Conservation (phyloP, 2,329 filamentous ascomycete species). For the Talaromyces sp. region DNA sequence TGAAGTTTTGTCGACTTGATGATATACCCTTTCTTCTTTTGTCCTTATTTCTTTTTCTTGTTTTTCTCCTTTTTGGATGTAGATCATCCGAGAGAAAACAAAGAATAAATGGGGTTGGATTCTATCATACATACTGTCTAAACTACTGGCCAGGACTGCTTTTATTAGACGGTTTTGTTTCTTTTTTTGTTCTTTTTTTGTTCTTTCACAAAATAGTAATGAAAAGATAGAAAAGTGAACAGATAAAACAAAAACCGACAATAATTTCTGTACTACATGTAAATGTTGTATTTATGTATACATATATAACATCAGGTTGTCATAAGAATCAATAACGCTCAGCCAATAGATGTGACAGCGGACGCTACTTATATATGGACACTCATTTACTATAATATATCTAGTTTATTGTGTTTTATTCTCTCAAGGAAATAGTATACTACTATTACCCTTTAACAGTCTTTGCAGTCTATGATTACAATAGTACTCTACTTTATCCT, state of each 20-base stretch:
- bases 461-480: too few species aligned
- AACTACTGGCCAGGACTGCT: neutral
- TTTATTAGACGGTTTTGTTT: neutral
- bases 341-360: too few species aligned
- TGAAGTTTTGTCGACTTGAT: neutral
- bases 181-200: neutral
- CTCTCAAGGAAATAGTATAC: too few species aligned
- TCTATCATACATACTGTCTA: neutral
- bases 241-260: neutral
- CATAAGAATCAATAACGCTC: too few species aligned
- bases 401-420: too few species aligned
- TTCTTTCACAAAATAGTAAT: neutral
- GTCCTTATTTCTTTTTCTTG: neutral
- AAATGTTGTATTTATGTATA: neutral
- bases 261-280: neutral
- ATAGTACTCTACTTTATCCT: too few species aligned
- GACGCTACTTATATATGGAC: too few species aligned
- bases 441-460: too few species aligned
- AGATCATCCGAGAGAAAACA: neutral
- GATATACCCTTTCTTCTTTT: neutral
- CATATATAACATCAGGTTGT: too few species aligned
- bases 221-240: neutral
- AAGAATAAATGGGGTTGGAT: neutral
- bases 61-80: neutral
- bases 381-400: too few species aligned